Evolutionary conservation across 164 flowering plant species (phyloP).

Genomic region (Liquidambar formosana): DNA sequence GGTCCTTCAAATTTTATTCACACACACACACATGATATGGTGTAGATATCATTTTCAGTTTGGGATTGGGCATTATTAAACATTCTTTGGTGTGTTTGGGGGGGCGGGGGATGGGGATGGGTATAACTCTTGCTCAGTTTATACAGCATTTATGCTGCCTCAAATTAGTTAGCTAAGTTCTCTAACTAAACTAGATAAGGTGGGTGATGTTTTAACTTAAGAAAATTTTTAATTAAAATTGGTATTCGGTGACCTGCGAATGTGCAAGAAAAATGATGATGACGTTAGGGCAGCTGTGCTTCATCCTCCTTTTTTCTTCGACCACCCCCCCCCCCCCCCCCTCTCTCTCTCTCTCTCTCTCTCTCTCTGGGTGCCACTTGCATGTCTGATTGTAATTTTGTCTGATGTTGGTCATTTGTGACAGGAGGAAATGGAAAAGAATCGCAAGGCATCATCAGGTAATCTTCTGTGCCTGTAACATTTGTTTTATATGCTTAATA

Average conservation of each 20-base stretch:
- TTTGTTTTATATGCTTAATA: not conserved
- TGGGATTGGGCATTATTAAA: too few species aligned
- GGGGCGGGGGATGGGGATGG: too few species aligned
- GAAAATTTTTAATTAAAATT: not conserved
- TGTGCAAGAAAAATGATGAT: not conserved
- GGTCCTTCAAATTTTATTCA: too few species aligned
- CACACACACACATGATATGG: too few species aligned
- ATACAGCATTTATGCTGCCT: too few species aligned
- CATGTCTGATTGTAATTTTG: not conserved
- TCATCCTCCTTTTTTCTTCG: too few species aligned
- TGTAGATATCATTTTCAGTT: too few species aligned
- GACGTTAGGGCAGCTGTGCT: not conserved
- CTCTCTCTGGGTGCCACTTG: not conserved
- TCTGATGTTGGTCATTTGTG: slow-evolving; percentile 11
- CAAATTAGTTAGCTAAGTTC: not conserved
- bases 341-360: too few species aligned
- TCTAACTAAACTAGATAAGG: not conserved
- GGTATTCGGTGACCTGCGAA: not conserved
- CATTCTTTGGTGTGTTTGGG: too few species aligned
- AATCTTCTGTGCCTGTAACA: slow-evolving; percentile 11
- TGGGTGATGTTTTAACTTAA: not conserved
- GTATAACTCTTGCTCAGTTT: too few species aligned
- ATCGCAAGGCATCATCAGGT: slow-evolving; percentile 78
- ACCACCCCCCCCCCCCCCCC: too few species aligned
- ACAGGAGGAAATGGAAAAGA: slow-evolving; percentile 95